A percentile compares a stretch with the other conserved stretches of the same genome.
phyloP scores from a whole-genome alignment of 2,329 filamentous ascomycete species.

The Fusarium transvaalense region DNA sequence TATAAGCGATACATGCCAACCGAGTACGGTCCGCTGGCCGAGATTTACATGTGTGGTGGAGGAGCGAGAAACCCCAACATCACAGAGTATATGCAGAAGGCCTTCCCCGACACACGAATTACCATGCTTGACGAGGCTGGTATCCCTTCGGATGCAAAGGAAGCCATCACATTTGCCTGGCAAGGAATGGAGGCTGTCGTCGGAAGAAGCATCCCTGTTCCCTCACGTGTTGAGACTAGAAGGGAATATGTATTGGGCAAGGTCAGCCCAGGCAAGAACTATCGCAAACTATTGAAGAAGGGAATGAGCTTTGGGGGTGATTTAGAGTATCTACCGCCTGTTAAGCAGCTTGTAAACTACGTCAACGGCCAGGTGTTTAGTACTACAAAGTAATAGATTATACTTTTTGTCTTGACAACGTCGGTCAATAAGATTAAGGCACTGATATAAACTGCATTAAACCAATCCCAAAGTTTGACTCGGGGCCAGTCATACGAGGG shows the following conservation, averaged over 20 bases:
- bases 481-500: background rate
- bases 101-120: background rate
- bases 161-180: constrained; percentile 2
- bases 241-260: background rate
- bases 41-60: background rate
- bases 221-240: background rate
- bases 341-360: background rate
- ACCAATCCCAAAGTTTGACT: constrained; percentile 7
- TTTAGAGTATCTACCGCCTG: background rate
- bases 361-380: background rate
- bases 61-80: background rate
- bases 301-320: background rate
- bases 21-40: background rate
- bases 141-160: constrained; percentile 1
- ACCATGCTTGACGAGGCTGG: constrained; percentile 1
- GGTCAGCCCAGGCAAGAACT: background rate
- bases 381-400: background rate
- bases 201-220: background rate
- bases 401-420: no score
- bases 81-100: background rate
- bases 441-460: constrained; percentile 11
- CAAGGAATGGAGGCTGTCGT: constrained; percentile 2
- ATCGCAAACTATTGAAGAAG: background rate
- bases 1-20: constrained; percentile 1
- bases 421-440: accelerated